Evolutionary conservation across 2,329 filamentous ascomycete species (phyloP).

Genomic region (Colletotrichum navitas): DNA sequence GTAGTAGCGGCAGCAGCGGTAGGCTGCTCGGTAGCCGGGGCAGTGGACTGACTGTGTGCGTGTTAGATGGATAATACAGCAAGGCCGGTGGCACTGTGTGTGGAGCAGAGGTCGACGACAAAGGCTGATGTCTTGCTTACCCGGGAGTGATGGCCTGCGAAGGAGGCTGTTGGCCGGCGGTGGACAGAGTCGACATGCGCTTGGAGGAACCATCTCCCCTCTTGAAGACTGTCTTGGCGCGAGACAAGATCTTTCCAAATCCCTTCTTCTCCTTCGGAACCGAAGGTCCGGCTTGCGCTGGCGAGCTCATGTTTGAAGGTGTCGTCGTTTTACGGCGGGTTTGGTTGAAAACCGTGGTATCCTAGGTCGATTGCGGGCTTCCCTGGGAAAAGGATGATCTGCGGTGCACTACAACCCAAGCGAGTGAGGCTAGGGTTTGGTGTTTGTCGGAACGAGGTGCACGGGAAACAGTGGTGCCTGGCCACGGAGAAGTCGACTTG

Average conservation of each 20-base stretch:
- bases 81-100: neutral
- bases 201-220: constrained; percentile 53
- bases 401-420: constrained; percentile 23
- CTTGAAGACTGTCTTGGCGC: constrained; percentile 65
- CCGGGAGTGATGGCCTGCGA: constrained; percentile 31
- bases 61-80: constrained; percentile 26
- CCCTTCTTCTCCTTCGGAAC: constrained; percentile 59
- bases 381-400: constrained; percentile 14
- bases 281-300: constrained; percentile 54
- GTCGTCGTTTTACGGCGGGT: constrained; percentile 9
- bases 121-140: constrained; percentile 16
- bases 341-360: constrained; percentile 13
- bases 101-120: neutral
- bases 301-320: constrained; percentile 56
- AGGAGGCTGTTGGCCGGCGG: constrained; percentile 31
- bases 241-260: constrained; percentile 61
- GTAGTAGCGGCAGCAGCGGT: constrained; percentile 21
- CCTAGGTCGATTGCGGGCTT: constrained; percentile 22
- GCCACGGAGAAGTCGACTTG: neutral
- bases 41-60: constrained; percentile 18
- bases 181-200: constrained; percentile 33
- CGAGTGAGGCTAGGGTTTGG: constrained; percentile 17
- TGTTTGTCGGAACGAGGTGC: neutral
- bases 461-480: constrained; percentile 4
- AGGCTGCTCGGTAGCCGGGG: constrained; percentile 26